phyloP scores from a whole-genome alignment of 2,329 filamentous ascomycete species.

The Claviceps pusilla region DNA sequence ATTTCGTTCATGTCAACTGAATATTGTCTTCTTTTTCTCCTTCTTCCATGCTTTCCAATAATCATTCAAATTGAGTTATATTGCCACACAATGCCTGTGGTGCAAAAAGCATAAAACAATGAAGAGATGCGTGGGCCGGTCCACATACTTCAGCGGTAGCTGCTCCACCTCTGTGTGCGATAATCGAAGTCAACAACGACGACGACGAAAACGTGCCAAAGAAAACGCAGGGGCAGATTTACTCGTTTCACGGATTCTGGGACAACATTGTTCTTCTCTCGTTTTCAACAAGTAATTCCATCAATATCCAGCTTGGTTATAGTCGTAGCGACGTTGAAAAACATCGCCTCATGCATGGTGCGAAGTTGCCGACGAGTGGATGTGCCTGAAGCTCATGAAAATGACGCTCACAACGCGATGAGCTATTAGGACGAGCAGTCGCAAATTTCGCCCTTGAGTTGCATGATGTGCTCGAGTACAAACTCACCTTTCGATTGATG shows the following conservation, averaged over 20 bases:
- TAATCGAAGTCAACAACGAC: not conserved
- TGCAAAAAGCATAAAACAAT: not conserved
- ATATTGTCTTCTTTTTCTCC: not conserved
- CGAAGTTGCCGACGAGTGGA: not conserved
- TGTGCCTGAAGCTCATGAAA: not conserved
- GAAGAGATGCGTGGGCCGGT: not conserved
- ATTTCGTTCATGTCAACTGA: not conserved
- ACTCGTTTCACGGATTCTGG: not conserved
- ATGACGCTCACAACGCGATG: not conserved
- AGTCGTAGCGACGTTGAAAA: not conserved
- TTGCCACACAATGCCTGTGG: not conserved
- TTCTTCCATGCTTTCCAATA: not conserved
- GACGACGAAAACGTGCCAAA: not conserved
- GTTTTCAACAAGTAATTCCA: not conserved
- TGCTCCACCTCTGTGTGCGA: not conserved
- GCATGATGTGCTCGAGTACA: not conserved
- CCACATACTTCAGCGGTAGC: not conserved
- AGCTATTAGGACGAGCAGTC: not conserved
- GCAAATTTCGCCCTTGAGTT: not conserved
- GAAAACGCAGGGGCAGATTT: not conserved
- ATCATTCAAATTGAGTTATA: not conserved
- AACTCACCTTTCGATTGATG: not conserved
- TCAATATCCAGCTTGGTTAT: not conserved
- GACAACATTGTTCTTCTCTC: not conserved
- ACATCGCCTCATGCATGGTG: not conserved